Percentiles rank a stretch among this genome's conserved stretches.
phyloP scores from a whole-genome alignment of 1,284 basidiomycete species.

The Caloboletus firmus region DNA sequence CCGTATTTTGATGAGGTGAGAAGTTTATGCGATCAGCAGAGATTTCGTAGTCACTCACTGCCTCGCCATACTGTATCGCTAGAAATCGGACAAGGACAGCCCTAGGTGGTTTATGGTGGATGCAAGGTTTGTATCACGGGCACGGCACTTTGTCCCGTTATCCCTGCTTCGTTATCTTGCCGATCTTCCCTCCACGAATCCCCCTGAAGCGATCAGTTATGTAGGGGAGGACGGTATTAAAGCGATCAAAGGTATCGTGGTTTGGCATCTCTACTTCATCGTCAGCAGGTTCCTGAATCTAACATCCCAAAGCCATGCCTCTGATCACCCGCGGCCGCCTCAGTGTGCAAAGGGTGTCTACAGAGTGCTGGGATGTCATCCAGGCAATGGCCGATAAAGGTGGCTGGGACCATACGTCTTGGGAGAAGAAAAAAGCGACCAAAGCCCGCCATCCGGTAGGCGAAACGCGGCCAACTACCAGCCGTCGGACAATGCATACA shows the following conservation, averaged over 20 bases:
- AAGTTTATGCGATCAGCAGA: conserved; percentile 5
- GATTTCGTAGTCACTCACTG: conserved; percentile 5
- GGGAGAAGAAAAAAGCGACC: conserved; percentile 61
- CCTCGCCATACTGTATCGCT: not conserved
- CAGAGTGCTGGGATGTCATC: conserved; percentile 71
- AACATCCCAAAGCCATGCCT: conserved; percentile 59
- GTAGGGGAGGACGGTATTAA: conserved; percentile 59
- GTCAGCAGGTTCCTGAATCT: not conserved
- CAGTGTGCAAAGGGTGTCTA: conserved; percentile 81
- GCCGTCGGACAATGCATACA: conserved; percentile 74
- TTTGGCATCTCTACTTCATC: conserved; percentile 1
- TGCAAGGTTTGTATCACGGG: conserved; percentile 67
- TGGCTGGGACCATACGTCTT: conserved; percentile 57
- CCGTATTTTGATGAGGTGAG: conserved; percentile 86
- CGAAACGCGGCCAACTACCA: conserved; percentile 48
- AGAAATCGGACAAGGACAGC: conserved; percentile 74
- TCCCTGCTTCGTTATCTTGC: conserved; percentile 72
- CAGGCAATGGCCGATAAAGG: conserved; percentile 69
- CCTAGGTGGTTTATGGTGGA: conserved; percentile 97
- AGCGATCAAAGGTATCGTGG: conserved; percentile 56
- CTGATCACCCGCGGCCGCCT: conserved; percentile 83
- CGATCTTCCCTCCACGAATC: conserved; percentile 28
- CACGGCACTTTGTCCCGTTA: conserved; percentile 77
- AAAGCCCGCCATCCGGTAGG: conserved; percentile 58
- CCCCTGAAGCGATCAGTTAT: conserved; percentile 61